Conservation (phyloP, 331 rosid genomes). For the Ulmus americana region DNA sequence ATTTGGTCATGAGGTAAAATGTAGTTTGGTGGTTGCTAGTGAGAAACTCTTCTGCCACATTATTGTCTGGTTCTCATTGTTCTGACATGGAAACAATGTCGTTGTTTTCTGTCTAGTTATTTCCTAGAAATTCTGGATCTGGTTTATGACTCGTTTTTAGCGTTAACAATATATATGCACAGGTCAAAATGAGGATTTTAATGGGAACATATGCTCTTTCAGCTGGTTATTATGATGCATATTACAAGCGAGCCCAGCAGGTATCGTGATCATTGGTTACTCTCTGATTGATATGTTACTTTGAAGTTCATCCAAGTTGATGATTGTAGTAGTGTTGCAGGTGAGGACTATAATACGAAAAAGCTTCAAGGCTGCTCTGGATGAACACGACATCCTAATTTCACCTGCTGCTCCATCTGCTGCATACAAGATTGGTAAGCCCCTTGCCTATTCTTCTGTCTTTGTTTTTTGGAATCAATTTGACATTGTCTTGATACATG, state of each 20-base stretch:
- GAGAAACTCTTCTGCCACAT: not conserved
- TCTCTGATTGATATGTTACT: too few species aligned
- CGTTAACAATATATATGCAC: slow-evolving; percentile 18
- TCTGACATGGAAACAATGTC: slow-evolving; percentile 7
- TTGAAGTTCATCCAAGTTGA: slow-evolving; percentile 6
- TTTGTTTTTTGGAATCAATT: slow-evolving; percentile 4
- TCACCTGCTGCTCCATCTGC: slow-evolving; percentile 96
- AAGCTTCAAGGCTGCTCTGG: slow-evolving; percentile 79
- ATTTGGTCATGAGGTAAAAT: slow-evolving; percentile 79
- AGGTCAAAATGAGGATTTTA: slow-evolving; percentile 98
- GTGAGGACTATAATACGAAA: slow-evolving; percentile 84
- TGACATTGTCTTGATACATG: slow-evolving; percentile 21
- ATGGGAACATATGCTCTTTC: slow-evolving; percentile 95
- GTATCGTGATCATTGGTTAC: slow-evolving; percentile 30
- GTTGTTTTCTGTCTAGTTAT: not conserved
- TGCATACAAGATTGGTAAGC: slow-evolving; percentile 84
- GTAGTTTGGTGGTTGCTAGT: slow-evolving; percentile 10
- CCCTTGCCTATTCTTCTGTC: not conserved
- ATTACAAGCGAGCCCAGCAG: slow-evolving; percentile 98
- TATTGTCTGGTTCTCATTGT: not conserved
- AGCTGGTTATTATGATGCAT: slow-evolving; percentile 98
- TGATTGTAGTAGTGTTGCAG: slow-evolving; percentile 37
- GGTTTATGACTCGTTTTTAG: slow-evolving; percentile 5
- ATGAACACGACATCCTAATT: slow-evolving; percentile 72
- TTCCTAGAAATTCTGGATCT: not conserved